phyloP scores from a whole-genome alignment of 768 basidiomycete species.

The Russula virescens region DNA sequence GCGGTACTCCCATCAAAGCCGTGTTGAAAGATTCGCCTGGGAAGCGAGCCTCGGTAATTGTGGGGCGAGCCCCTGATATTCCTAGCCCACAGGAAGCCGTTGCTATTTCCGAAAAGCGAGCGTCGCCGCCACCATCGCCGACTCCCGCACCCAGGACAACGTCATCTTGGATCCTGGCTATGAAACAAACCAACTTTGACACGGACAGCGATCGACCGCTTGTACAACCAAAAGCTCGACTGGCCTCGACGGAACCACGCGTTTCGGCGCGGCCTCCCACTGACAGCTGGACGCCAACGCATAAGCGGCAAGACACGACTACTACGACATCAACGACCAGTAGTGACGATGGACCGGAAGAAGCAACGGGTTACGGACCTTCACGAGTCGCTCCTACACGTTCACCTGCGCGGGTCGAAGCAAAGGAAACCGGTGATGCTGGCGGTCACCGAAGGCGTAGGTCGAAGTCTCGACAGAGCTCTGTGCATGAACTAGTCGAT shows the following conservation, averaged over 20 bases:
- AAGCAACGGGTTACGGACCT: slow-evolving; percentile 26
- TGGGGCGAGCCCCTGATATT: slow-evolving; percentile 36
- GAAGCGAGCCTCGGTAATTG: slow-evolving; percentile 65
- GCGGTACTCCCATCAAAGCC: slow-evolving; percentile 30
- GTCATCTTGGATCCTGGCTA: slow-evolving; percentile 6
- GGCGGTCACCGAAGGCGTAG: slow-evolving; percentile 30
- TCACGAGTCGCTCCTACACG: not conserved
- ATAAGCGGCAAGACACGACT: slow-evolving; percentile 29
- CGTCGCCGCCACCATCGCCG: slow-evolving; percentile 15
- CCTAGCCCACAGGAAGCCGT: slow-evolving; percentile 29
- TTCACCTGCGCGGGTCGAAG: slow-evolving; percentile 9
- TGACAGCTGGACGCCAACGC: slow-evolving; percentile 26
- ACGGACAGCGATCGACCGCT: slow-evolving; percentile 8
- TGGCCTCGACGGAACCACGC: slow-evolving; percentile 5
- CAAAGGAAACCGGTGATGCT: slow-evolving; percentile 22
- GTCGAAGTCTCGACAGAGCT: slow-evolving; percentile 62
- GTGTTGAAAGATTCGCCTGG: slow-evolving; percentile 64
- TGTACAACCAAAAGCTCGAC: slow-evolving; percentile 21
- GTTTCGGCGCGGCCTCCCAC: slow-evolving; percentile 25
- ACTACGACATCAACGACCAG: slow-evolving; percentile 49
- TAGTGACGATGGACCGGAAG: slow-evolving; percentile 53
- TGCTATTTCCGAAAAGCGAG: slow-evolving; percentile 9
- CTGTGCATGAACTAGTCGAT: slow-evolving; percentile 79
- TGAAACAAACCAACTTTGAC: slow-evolving; percentile 5
- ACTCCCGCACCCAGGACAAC: slow-evolving; percentile 1